Conservation (phyloP, 2,329 filamentous ascomycete genomes). For the Geosmithia putterillii region DNA sequence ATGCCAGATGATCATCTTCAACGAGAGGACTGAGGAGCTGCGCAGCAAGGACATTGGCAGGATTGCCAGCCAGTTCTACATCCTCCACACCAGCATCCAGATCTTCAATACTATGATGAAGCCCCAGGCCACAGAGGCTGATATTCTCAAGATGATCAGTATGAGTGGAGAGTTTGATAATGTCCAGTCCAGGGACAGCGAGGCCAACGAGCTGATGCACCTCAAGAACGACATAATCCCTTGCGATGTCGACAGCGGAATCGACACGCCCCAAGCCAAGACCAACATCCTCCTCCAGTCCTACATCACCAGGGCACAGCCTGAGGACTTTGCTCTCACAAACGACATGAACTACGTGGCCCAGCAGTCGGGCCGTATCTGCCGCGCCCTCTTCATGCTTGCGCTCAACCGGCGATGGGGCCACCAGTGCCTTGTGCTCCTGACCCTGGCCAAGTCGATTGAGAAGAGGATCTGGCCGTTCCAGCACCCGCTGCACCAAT, state of each 20-base stretch:
- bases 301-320: slow-evolving; percentile 76
- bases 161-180: slow-evolving; percentile 98
- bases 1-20: slow-evolving; percentile 98
- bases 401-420: slow-evolving; percentile 92
- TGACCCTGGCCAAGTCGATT: slow-evolving; percentile 92
- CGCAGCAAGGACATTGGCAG: slow-evolving; percentile 90
- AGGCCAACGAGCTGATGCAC: slow-evolving; percentile 72
- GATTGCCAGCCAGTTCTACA: slow-evolving; percentile 96
- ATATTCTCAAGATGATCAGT: slow-evolving; percentile 90
- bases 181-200: slow-evolving; percentile 81
- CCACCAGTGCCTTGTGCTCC: slow-evolving; percentile 79
- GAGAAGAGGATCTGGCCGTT: slow-evolving; percentile 94
- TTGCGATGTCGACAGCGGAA: slow-evolving; percentile 66
- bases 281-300: slow-evolving; percentile 92
- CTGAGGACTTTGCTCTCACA: slow-evolving; percentile 86
- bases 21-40: slow-evolving; percentile 85
- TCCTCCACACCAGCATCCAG: slow-evolving; percentile 83
- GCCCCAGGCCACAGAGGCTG: slow-evolving; percentile 73
- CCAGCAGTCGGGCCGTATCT: slow-evolving; percentile 90
- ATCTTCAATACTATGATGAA: slow-evolving; percentile 96
- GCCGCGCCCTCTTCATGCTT: slow-evolving; percentile 92
- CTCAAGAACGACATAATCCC: slow-evolving; percentile 60
- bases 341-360: slow-evolving; percentile 93
- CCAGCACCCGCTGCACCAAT: slow-evolving; percentile 89
- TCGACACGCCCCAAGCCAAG: slow-evolving; percentile 69